Conservation (phyloP, 331 rosid species). For the Ulmus americana region DNA sequence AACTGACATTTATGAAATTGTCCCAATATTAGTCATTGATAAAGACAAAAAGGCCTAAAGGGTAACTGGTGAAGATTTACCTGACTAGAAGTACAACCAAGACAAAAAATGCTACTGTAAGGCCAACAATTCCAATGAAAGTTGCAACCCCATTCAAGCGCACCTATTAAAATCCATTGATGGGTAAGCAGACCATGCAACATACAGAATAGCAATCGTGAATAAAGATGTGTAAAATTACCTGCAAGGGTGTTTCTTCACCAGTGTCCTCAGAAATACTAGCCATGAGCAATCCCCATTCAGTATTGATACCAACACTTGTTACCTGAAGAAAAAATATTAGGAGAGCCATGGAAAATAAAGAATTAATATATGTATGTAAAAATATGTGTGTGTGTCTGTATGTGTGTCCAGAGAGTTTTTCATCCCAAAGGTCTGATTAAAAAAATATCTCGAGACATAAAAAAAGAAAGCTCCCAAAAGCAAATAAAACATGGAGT, state of each 20-base stretch:
- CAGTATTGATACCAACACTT: slow-evolving; percentile 80
- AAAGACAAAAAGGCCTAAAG: slow-evolving; percentile 5
- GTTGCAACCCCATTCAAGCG: slow-evolving; percentile 98
- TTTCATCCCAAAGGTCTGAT: no score
- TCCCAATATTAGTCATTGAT: no score
- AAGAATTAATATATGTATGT: no score
- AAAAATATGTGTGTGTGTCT: no score
- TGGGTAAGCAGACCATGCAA: slow-evolving; percentile 13
- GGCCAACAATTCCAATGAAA: slow-evolving; percentile 89
- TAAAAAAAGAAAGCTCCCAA: no score
- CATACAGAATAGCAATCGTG: neutral
- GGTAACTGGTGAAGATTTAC: slow-evolving; percentile 32
- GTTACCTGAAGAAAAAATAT: slow-evolving; percentile 46
- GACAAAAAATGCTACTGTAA: slow-evolving; percentile 67
- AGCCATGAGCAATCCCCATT: slow-evolving; percentile 99
- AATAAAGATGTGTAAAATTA: slow-evolving; percentile 14
- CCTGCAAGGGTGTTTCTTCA: slow-evolving; percentile 99
- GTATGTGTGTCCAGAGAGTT: no score
- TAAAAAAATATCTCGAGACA: no score
- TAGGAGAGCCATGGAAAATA: neutral
- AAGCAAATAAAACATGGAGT: no score
- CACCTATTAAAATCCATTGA: slow-evolving; percentile 46
- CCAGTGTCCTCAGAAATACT: slow-evolving; percentile 97
- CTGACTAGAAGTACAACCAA: slow-evolving; percentile 67
- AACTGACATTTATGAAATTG: no score